Evolutionary conservation across 768 basidiomycete genomes (phyloP), one percentile per base, ranked within the genome.

Genomic region (Tricholoma terreum): DNA sequence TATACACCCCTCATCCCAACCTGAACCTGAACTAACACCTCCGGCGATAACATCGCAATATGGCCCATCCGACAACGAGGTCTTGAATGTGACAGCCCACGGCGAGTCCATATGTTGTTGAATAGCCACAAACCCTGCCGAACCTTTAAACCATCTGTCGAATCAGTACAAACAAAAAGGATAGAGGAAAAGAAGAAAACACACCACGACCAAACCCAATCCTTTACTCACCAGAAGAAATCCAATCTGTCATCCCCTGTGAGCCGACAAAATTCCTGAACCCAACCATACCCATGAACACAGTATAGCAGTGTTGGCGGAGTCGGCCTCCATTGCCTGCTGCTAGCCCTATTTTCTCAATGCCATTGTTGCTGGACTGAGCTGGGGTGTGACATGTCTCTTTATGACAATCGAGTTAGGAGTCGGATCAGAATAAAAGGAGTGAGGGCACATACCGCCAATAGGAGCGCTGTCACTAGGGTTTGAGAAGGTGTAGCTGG

Each of bases 41-140:
- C 86, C 86, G 50, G 75, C 78, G 33, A 86, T 74, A 17, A 87
- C 83, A 66, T 90, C 83, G 69, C 87, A 89, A 62, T 88, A 89
- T 4, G 70, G 67, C 0, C 85, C 86, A 21, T 69, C 77, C 0
- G 86, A 77, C 8, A 89, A 69, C 0, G 81, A 78, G 0, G 86
- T 89, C 15, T 70, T 65, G 66, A 89, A n/a, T n/a, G n/a, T n/a
- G n/a, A n/a, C n/a, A n/a, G n/a, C n/a, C n/a, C n/a, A n/a, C n/a
- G n/a, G n/a, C 4, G 73, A 72, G 58, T 85, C 82, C 4, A n/a
- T n/a, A 69, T 79, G 58, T 88, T 87, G 65, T 89, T 89, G 62
- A n/a, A 89, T 88, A 0, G 80, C 85, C 1, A 87, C 81, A 57
- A 84, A 86, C 2, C 86, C 86, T 42, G 70, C 65, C 1, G 81